phyloP scores from a whole-genome alignment of 352 stramenopile genomes.

The Hyaloperonospora brassicae region DNA sequence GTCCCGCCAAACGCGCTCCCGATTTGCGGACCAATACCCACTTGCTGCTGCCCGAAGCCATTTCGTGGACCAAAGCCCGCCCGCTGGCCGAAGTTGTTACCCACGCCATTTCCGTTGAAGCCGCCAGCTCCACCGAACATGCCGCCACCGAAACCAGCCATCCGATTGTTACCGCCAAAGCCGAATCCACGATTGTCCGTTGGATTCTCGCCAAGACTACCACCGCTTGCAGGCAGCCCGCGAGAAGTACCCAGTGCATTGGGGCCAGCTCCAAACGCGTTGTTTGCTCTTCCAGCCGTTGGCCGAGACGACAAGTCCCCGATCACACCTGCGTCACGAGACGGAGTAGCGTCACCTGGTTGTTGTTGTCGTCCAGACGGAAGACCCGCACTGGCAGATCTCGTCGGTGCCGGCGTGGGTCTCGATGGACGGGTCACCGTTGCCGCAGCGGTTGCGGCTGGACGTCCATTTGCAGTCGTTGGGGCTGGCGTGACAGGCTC shows the following conservation, averaged over 20 bases:
- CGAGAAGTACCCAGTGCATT: slow-evolving; percentile 1
- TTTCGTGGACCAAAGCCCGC: slow-evolving; percentile 1
- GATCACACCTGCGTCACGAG: slow-evolving; percentile 1
- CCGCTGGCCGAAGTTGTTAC: neutral
- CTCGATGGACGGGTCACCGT: slow-evolving; percentile 7
- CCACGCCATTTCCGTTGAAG: slow-evolving; percentile 8
- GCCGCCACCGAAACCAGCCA: slow-evolving; percentile 7
- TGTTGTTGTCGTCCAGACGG: slow-evolving; percentile 6
- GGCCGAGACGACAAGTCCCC: neutral
- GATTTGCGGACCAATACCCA: slow-evolving; percentile 9
- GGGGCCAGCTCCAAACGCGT: slow-evolving; percentile 5
- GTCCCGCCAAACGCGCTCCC: slow-evolving; percentile 9
- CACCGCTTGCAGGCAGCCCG: slow-evolving; percentile 2
- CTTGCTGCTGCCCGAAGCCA: slow-evolving; percentile 11
- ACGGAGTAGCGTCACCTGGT: slow-evolving; percentile 1
- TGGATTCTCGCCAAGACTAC: slow-evolving; percentile 4
- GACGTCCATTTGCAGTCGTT: too few species aligned
- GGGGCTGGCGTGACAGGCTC: slow-evolving; percentile 15
- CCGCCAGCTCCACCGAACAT: slow-evolving; percentile 4
- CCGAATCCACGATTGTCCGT: slow-evolving; percentile 1
- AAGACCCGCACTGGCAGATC: neutral
- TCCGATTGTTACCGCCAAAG: slow-evolving; percentile 11
- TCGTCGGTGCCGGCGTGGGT: slow-evolving; percentile 18
- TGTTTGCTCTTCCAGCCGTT: neutral
- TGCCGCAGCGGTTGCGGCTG: too few species aligned